Percentiles rank a stretch among this genome's conserved stretches.
These are phyloP conservation scores for Aspergillus wentii DNA, from an alignment of 495 filamentous ascomycete genomes.

Conservation along the genomic window DNA sequence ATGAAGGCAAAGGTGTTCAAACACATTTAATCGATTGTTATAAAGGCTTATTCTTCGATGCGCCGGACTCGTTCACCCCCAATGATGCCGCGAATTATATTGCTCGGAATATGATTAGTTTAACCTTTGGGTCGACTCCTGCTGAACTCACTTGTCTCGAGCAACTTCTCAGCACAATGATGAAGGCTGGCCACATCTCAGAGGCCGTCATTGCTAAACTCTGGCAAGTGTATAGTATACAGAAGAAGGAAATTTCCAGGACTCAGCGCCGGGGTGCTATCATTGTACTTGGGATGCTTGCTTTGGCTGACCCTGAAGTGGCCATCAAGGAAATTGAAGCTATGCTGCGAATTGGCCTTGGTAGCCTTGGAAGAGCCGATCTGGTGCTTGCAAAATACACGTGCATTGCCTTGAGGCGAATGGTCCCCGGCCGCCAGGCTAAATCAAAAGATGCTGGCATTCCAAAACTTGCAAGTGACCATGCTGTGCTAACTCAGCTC, in stretches of 20 bases:
- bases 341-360: constrained; percentile 86
- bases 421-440: constrained; percentile 77
- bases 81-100: constrained; percentile 96
- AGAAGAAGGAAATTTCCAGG: constrained; percentile 86
- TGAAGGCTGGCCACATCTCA: constrained; percentile 82
- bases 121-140: constrained; percentile 91
- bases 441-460: constrained; percentile 65
- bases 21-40: constrained; percentile 97
- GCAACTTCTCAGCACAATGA: constrained; percentile 94
- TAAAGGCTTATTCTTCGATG: constrained; percentile 91
- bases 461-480: constrained; percentile 83
- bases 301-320: constrained; percentile 85
- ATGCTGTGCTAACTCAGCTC: constrained; percentile 75
- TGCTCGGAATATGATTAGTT: constrained; percentile 95
- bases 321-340: constrained; percentile 90
- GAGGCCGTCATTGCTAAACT: constrained; percentile 86
- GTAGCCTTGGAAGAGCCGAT: constrained; percentile 71
- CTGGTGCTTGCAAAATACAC: constrained; percentile 90
- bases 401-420: constrained; percentile 84
- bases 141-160: constrained; percentile 94
- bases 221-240: constrained; percentile 95
- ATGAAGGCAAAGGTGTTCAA: constrained; percentile 97
- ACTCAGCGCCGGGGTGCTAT: constrained; percentile 91
- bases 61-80: constrained; percentile 75
- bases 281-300: constrained; percentile 96